Base-by-base conservation (phyloP, 1,139 yeast genomes). In the Casaregolazyma lundiana region DNA sequence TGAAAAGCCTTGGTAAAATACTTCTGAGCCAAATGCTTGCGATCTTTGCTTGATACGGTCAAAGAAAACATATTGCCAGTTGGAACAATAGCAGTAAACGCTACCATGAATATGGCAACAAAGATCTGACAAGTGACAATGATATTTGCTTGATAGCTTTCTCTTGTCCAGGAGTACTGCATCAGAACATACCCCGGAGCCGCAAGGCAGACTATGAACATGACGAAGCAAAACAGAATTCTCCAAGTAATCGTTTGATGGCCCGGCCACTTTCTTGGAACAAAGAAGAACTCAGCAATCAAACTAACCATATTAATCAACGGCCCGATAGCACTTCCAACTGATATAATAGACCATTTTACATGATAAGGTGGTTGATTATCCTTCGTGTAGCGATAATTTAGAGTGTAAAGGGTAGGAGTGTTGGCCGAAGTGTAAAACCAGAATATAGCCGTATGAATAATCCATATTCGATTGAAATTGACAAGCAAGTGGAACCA, bases 391-490 rank as follows among this genome's bases (percentile, higher is more conserved):
- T 80, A 84, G 42, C 66, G 62, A 59, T 83, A 86, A 48, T 78
- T 65, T 43, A 68, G 69, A 0, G 95, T 86, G 63, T 85, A 88
- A 17, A 88, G 66, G 0, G 89, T 73, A 0, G 95, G 89, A 0
- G 95, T 76, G 62, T 87, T 86, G 62, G 82, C 82, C 37, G 83
- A 72, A 0, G 94, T 84, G 58, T 81, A 86, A 59, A 80, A 85
- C 96, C 96, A 87, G 64, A 81, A 88, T 48, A 83, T 72, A 0
- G 87, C 73, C 5, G 81, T 64, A 60, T 88, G 96, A 43, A 87
- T 80, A 34, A 85, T 80, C 95, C 96, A 87, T 29, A 87, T 79
- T 50, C 96, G 69, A 61, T 81, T 84, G 63, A 86, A 87, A 60
- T 87, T 86, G 2, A 88, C 81, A 1, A 83, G 67, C 41, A 82